Evolutionary conservation across 2,329 filamentous ascomycete genomes (phyloP), one percentile per base, ranked within the genome.

Genomic region (Apiospora kogelbergensis): DNA sequence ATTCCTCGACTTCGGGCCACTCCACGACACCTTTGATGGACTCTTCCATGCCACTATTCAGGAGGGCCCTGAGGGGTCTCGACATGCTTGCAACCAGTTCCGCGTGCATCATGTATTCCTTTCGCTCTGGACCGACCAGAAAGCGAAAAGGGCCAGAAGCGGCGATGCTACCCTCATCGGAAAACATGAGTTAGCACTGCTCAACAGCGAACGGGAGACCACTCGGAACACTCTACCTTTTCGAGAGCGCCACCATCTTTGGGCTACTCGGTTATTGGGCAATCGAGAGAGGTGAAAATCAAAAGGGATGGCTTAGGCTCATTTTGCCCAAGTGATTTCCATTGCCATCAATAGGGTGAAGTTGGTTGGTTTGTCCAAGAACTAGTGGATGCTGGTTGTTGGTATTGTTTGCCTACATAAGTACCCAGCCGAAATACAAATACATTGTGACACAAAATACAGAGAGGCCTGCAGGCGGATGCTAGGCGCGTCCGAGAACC

Each of bases 1-100:
- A 80, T 15, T 83, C 83, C 69, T 85, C 82, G 64, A 84, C 79
- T 5, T 85, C 81, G 66, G 84, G 81, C 69, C 84, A 72, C 22
- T 82, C 30, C 77, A 15, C 82, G 41, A 81, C 79, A 13, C 79
- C 11, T 77, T 53, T 81, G 79, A 77, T 78, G 3, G 82, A 82
- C 71, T 85, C 83, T 45, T 80, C 78, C 66, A 82, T 84, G 30
- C 80, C 75, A 53, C 82, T 81, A 72, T 82, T 82, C 74, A 85
- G 80, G 20, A 85, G 74, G 65, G 80, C 76, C 69, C 80, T 76
- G 24, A 85, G 75, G 10, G 81, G 80, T 37, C 79, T 77, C 30
- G 82, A 84, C 71, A 83, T 78, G 75, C 80, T 77, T 53, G 80
- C 78, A 41, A 83, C 80, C 6, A 84, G 77, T 9, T 78, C 81